These are phyloP conservation scores for Ormosia emarginata DNA, from an alignment of 306 rosid genomes.

Conservation along the genomic window DNA sequence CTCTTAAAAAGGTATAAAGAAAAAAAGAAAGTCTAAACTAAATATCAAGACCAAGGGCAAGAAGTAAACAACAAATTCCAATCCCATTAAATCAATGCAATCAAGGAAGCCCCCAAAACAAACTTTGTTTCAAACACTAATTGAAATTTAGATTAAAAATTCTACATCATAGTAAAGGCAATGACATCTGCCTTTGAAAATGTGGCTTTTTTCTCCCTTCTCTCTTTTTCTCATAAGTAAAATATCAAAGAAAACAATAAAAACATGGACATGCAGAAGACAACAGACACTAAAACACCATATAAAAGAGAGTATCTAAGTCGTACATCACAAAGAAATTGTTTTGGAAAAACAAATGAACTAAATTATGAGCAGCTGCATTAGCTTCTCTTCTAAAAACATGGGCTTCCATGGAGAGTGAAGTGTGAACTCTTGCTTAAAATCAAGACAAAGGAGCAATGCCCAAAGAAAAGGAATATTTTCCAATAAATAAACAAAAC, in stretches of 20 bases:
- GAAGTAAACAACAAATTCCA: conserved; percentile 11
- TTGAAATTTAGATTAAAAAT: neutral
- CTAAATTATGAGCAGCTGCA: neutral
- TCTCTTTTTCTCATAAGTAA: neutral
- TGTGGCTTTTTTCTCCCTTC: neutral
- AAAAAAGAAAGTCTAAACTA: neutral
- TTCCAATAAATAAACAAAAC: conserved; percentile 12
- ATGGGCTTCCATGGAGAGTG: neutral
- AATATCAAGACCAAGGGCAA: neutral
- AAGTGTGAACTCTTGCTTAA: neutral
- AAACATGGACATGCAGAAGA: neutral
- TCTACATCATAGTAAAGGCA: neutral
- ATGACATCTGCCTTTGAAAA: neutral
- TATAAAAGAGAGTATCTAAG: neutral
- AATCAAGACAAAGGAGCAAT: conserved; percentile 4
- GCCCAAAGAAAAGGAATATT: neutral
- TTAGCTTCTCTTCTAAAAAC: neutral
- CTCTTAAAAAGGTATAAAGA: neutral
- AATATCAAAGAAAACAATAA: neutral
- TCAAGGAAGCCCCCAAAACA: neutral
- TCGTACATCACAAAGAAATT: neutral
- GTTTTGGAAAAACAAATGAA: neutral
- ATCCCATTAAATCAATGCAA: conserved; percentile 2
- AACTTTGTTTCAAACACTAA: neutral
- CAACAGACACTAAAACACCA: neutral